Base-by-base conservation (phyloP, 225 moss, liverwort and hornwort genomes). In the Pseudoscleropodium purum region DNA sequence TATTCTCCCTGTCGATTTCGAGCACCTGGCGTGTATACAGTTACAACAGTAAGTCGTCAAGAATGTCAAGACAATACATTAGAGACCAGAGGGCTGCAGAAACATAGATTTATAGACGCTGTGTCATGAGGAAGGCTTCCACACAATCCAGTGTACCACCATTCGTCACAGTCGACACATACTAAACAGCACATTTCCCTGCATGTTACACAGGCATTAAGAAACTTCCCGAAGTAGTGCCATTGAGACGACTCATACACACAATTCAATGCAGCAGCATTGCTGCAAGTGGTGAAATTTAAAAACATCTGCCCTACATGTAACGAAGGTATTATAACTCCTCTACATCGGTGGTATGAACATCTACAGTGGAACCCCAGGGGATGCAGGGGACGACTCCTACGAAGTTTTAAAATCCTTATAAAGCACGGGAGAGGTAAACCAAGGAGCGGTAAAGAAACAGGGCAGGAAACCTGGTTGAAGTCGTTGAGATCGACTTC, bases 401-500 rank as follows among this genome's bases (percentile, higher is more conserved):
- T 19, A 34, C 33, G 31, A 87, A 19, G 7, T 62, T 39, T 11
- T 15, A 19, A n/a, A n/a, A 45, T 31, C 30, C 15, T 7, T n/a
- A 2, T 11, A 10, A 26, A 23, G 12, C 14, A 41, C 18, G 52
- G 12, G 31, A 59, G 21, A 26, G 45, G 16, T 23, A 37, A 74
- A 49, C 29, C n/a, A 19, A 51, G 34, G 39, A 61, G 51, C 4
- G 15, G 6, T 82, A 37, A 45, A 34, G 43, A 37, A 64, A 41
- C 41, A 27, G 49, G 82, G 18, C 18, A 33, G 7, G 19, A 52
- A 26, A 97, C 97, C 91, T 99, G 97, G 41, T 95, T 94, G 89
- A 99, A 99, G 47, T 95, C 88, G 62, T 95, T 93, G 59, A 99
- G 94, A 37, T 99, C 99, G 57, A 99, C 97, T 94, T 99, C 97